Evolutionary conservation across 2,329 filamentous ascomycete species (phyloP).

Genomic region (Colletotrichum sublineola): DNA sequence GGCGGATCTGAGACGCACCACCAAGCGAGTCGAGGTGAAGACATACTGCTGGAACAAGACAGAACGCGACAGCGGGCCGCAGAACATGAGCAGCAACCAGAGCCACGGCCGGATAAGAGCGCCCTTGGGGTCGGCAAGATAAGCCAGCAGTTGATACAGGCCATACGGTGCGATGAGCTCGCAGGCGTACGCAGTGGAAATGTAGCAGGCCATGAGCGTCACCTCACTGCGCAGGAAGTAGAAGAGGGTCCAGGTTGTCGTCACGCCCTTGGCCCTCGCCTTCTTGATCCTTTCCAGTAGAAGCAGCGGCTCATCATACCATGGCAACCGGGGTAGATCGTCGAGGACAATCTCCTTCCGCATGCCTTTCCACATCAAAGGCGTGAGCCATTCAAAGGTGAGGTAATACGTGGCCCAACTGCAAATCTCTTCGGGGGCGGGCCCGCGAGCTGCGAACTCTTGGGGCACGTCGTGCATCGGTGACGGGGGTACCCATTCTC

Average conservation of each 20-base stretch:
- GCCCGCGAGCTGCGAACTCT: constrained; percentile 52
- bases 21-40: constrained; percentile 67
- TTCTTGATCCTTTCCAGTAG: constrained; percentile 59
- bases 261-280: constrained; percentile 58
- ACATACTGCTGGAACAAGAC: constrained; percentile 69
- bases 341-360: constrained; percentile 60
- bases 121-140: constrained; percentile 60
- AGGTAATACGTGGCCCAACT: constrained; percentile 67
- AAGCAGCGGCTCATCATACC: constrained; percentile 67
- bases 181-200: constrained; percentile 53
- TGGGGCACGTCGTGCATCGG: constrained; percentile 55
- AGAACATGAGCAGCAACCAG: constrained; percentile 67
- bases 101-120: constrained; percentile 63
- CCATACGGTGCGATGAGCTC: constrained; percentile 67
- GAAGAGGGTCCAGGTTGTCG: constrained; percentile 61
- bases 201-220: constrained; percentile 60
- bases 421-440: constrained; percentile 65
- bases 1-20: constrained; percentile 68
- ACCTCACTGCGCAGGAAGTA: constrained; percentile 60
- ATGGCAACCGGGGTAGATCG: constrained; percentile 63
- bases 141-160: constrained; percentile 66
- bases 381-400: constrained; percentile 65
- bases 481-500: constrained; percentile 64
- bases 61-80: constrained; percentile 63
- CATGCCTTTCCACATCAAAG: constrained; percentile 62